Evolutionary conservation across 2,329 filamentous ascomycete genomes (phyloP), one percentile per base, ranked within the genome.

Genomic region (Fusarium sp.): DNA sequence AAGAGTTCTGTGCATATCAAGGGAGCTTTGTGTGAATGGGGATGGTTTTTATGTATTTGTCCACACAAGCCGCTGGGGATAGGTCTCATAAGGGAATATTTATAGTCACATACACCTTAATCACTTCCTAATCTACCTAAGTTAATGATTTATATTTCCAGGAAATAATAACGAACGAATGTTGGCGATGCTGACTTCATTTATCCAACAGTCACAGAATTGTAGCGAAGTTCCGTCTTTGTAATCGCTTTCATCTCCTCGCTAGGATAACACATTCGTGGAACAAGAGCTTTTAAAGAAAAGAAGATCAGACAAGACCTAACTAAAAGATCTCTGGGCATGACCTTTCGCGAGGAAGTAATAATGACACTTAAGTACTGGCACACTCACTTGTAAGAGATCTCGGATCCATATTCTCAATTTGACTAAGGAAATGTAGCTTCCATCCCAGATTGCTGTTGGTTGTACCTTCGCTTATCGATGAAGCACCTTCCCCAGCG

Each of bases 401-500:
- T 28, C 24, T 47, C 26, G 15, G 24, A 18, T 34, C 14, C 3
- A 24, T 32, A 26, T 52, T 20, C 8, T 32, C 10, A 17, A 54
- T 54, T 32, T 12, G 12, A 42, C 20, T 10, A 17, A 24, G 48
- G 17, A 51, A 51, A 24, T 32, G 9, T 9, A 51, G 48, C n/a
- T 24, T 24, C 8, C 17, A 36, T 38, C 22, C 17, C 54, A 57
- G 41, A 26, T 71, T 67, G 48, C n/a, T 36, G 47, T 30, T 48
- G 55, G 66, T 56, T 62, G 55, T n/a, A 30, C 47, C 36, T 60
- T 45, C 28, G 45, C 45, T 62, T 58, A 48, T 56, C 47, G 38
- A 50, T 38, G 20, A 66, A 41, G 38, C 28, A 15, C n/a, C 47
- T 42, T 48, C 41, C 45, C 47, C 58, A 59, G 62, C n/a, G 68